phyloP scores from a whole-genome alignment of 2,329 filamentous ascomycete genomes.

The Cladosporium oxysporum region DNA sequence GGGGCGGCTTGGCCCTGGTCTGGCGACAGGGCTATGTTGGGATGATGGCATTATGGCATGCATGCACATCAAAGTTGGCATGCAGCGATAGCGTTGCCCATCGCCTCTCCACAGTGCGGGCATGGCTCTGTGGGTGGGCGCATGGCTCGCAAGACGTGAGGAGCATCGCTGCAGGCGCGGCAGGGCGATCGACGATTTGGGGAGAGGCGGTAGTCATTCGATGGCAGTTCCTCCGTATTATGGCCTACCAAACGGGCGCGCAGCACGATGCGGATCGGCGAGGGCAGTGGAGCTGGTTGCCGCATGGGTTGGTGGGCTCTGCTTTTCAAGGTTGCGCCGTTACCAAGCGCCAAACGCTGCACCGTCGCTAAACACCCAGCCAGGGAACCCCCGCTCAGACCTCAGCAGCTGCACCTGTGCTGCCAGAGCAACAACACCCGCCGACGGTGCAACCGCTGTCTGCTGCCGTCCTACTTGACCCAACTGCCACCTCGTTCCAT shows the following conservation, averaged over 20 bases:
- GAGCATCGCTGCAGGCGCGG: neutral
- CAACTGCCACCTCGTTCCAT: neutral
- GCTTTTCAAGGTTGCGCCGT: constrained; percentile 18
- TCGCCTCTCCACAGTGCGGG: neutral
- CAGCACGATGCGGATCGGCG: constrained; percentile 7
- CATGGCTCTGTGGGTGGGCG: neutral
- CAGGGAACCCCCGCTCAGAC: constrained; percentile 15
- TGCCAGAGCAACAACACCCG: constrained; percentile 21
- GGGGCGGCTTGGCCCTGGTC: neutral
- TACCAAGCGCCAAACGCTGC: constrained; percentile 15
- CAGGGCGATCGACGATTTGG: constrained; percentile 13
- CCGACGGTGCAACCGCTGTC: constrained; percentile 9
- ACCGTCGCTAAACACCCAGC: neutral
- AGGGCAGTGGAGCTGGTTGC: constrained; percentile 2
- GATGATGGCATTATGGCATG: neutral
- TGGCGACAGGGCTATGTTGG: neutral
- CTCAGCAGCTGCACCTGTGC: constrained; percentile 15
- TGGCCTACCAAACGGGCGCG: neutral
- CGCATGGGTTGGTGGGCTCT: neutral
- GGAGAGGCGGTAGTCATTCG: neutral
- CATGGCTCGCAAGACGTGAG: constrained; percentile 16
- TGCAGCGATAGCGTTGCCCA: constrained; percentile 10
- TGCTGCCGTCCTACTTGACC: constrained; percentile 8
- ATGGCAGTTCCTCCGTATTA: neutral
- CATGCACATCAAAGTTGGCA: constrained; percentile 9